Evolutionary conservation across 75 land plant genomes (phyloP), one percentile per base, ranked within the genome.

Genomic region (Cunninghamia lanceolata): DNA sequence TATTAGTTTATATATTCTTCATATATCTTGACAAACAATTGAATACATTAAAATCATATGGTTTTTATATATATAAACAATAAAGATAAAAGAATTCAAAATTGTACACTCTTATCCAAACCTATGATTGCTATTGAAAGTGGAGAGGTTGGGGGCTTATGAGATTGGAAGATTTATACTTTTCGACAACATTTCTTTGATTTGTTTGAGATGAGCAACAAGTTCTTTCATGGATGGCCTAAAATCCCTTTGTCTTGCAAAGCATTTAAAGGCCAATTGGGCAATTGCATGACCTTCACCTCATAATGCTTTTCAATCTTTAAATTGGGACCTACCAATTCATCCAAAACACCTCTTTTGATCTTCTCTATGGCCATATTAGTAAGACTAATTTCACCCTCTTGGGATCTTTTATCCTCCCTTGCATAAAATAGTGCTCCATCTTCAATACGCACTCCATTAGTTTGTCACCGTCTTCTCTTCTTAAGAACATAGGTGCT

Each of bases 161-260:
- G 4, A 47, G 9, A 0, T 52, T 13, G 3, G 9, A 39, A 40
- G 21, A 40, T 77, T 17, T 76, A 15, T 36, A 21, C 17, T 76
- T 1, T 39, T 1, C 43, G 38, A 16, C 79, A 36, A 16, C 40
- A n/a, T n/a, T n/a, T 73, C 0, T 21, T 38, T 76, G 7, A 76
- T 76, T 17, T 76, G 21, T 35, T 76, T 42, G 2, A 76, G 79
- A 32, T 19, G 42, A 5, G 19, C 36, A 2, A 76, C 90, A 35
- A 90, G 87, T 45, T 90, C 89, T n/a, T 47, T 81, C 91, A 90
- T 90, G 45, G 39, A n/a, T n/a, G 91, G 91, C 91, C 38, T 9
- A 70, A 85, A n/a, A 14, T 90, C 91, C 80, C 82, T 82, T 53
- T 88, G 85, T 36, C 43, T 28, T 11, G 91, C 87, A 45, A 90